Base-by-base conservation (phyloP, 2,329 filamentous ascomycete genomes). In the Aspergillus quadricinctus region DNA sequence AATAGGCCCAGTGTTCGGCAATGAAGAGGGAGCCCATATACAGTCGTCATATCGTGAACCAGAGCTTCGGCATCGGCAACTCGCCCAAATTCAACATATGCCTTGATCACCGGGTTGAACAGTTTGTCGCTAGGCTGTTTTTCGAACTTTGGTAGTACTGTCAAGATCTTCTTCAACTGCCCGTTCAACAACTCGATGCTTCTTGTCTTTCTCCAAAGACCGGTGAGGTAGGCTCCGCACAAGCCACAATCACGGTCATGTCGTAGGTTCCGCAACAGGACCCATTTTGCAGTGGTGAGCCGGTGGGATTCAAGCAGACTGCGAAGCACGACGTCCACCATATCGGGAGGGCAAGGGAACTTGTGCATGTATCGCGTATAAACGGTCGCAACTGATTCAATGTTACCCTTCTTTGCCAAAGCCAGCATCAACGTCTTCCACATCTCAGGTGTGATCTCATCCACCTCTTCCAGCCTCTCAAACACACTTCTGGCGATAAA, bases 41-140 rank as follows among this genome's bases (percentile, higher is more conserved):
- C 63, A 2, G 54, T 57, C 11, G 60, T 55, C 69, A 78, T 75
- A 3, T 70, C 66, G n/a, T 69, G 50, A 3, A 73, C 67, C 52
- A 77, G 48, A 17, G 64, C 61, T 54, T 74, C 69, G 10, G 71
- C 72, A 49, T 72, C 71, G 52, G 70, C 67, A 8, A 68, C 55
- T 35, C 66, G 61, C 23, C 73, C 74, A 50, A 69, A 70, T 29
- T 75, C 71, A 40, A 77, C 57, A 55, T 72, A 76, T 31, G 72
- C 70, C 50, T 72, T 72, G 49, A 78, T 51, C 31, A 77, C 60
- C 7, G 75, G 73, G 50, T 74, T 73, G 60, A 76, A 73, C 21
- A 78, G 64, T 46, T 72, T 72, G 28, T 74, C 67, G 4, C 68
- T 75, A n/a, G 69, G 65, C 1, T 53, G 40, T 56, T 72, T 74